A percentile compares a stretch with the other conserved stretches of the same genome.
Conservation (phyloP, 139 green algal genomes). For the Asterochloris sp. region DNA sequence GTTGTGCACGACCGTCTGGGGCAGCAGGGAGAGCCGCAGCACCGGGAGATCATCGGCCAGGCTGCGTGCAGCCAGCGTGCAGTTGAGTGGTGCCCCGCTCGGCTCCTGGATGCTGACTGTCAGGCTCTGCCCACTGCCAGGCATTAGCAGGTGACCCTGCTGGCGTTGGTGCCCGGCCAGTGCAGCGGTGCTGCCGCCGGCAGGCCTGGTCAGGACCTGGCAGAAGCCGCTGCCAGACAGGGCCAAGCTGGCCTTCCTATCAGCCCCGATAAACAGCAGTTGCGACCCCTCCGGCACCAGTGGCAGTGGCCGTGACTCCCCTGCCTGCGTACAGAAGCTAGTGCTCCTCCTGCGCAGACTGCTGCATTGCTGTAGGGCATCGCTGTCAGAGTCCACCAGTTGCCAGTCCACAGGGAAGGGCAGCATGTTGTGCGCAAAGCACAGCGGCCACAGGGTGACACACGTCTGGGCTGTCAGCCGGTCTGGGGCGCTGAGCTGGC, state of each 20-base stretch:
- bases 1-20: conserved; percentile 23
- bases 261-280: too few relatives aligned
- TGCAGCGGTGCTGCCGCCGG: too few relatives aligned
- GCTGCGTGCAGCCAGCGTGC: conserved; percentile 4
- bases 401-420: conserved; percentile 13
- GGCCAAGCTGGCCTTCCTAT: too few relatives aligned
- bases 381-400: background rate
- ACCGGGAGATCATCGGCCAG: background rate
- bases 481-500: conserved; percentile 16
- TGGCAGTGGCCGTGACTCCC: too few relatives aligned
- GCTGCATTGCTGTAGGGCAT: background rate
- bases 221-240: too few relatives aligned
- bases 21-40: conserved; percentile 9
- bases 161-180: too few relatives aligned
- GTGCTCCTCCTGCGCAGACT: background rate
- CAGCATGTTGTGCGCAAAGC: conserved; percentile 26
- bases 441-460: conserved; percentile 24
- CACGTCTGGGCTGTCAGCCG: conserved; percentile 1
- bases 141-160: too few relatives aligned
- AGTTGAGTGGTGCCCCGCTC: background rate
- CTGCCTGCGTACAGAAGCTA: too few relatives aligned
- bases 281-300: too few relatives aligned
- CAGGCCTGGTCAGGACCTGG: too few relatives aligned
- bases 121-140: too few relatives aligned
- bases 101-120: too few relatives aligned